phyloP scores from a whole-genome alignment of 2,329 filamentous ascomycete species.

The Trichoderma citrinoviride region DNA sequence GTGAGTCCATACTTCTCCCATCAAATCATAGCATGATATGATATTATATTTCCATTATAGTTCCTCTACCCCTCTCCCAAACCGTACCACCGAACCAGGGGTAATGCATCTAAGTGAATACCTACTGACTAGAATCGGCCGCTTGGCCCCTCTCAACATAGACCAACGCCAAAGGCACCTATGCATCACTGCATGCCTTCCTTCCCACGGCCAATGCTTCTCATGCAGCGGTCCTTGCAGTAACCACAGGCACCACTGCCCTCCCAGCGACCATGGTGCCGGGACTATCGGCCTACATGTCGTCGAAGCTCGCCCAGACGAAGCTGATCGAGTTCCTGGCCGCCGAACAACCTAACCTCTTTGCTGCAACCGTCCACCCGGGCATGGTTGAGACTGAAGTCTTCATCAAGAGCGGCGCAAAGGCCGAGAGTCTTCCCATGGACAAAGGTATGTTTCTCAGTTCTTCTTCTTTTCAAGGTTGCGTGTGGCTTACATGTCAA shows the following conservation, averaged over 20 bases:
- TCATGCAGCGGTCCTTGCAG: slow-evolving; percentile 23
- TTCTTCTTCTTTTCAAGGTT: neutral
- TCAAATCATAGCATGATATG: too few relatives aligned
- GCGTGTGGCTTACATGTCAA: neutral
- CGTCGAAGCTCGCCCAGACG: slow-evolving; percentile 17
- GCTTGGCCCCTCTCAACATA: neutral
- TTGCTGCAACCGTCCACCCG: slow-evolving; percentile 27
- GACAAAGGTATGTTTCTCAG: slow-evolving; percentile 23
- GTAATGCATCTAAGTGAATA: too few relatives aligned
- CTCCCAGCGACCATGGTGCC: slow-evolving; percentile 24
- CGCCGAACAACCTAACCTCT: slow-evolving; percentile 28
- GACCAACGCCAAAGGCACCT: slow-evolving; percentile 18
- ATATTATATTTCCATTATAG: too few relatives aligned
- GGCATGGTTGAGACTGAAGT: slow-evolving; percentile 29
- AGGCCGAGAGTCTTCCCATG: slow-evolving; percentile 26
- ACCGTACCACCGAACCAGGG: too few relatives aligned
- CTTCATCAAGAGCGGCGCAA: slow-evolving; percentile 27
- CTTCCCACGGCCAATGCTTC: slow-evolving; percentile 20
- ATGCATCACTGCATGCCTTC: slow-evolving; percentile 15
- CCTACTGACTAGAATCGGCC: too few relatives aligned
- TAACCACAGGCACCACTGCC: slow-evolving; percentile 26
- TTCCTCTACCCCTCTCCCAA: neutral
- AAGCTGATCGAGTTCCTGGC: slow-evolving; percentile 31
- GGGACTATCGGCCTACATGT: slow-evolving; percentile 20
- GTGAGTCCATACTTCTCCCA: slow-evolving; percentile 6